These are phyloP conservation scores for Volvox africanus DNA, from an alignment of 139 green algal genomes.

Conservation along the genomic window DNA sequence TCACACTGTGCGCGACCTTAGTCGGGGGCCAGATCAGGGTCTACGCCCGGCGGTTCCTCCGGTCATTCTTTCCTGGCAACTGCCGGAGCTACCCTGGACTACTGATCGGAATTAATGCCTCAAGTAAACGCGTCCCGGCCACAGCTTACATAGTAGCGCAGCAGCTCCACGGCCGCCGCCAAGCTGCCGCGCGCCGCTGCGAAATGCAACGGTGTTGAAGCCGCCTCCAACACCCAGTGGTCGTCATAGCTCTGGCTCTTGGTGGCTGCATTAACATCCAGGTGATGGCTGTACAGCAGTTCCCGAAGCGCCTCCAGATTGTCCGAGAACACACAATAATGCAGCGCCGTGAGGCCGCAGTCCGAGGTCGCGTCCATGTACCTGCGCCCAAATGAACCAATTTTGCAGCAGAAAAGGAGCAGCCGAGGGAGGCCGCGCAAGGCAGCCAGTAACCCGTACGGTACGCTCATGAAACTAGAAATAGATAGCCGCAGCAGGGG, in stretches of 20 bases:
- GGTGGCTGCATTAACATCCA: not conserved
- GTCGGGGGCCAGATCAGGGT: too few relatives aligned
- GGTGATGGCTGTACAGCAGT: conserved; percentile 3
- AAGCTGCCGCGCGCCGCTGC: not conserved
- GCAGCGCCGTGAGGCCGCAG: not conserved
- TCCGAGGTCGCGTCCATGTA: not conserved
- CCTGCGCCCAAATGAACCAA: not conserved
- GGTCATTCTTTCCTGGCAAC: not conserved
- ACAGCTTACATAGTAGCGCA: not conserved
- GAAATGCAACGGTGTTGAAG: conserved; percentile 31
- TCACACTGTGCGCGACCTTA: not conserved
- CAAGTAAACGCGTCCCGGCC: too few relatives aligned
- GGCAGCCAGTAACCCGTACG: too few relatives aligned
- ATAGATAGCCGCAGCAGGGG: too few relatives aligned
- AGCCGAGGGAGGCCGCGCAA: too few relatives aligned
- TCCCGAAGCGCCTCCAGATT: not conserved
- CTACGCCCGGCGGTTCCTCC: not conserved
- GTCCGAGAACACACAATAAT: not conserved
- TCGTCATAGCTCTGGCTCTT: conserved; percentile 15
- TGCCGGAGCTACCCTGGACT: too few relatives aligned
- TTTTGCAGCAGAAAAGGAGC: too few relatives aligned
- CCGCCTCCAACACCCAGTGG: not conserved
- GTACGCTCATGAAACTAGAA: too few relatives aligned
- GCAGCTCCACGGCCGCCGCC: not conserved
- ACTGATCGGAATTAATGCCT: too few relatives aligned